phyloP scores from a whole-genome alignment of 768 basidiomycete species.

The Mycena metata region DNA sequence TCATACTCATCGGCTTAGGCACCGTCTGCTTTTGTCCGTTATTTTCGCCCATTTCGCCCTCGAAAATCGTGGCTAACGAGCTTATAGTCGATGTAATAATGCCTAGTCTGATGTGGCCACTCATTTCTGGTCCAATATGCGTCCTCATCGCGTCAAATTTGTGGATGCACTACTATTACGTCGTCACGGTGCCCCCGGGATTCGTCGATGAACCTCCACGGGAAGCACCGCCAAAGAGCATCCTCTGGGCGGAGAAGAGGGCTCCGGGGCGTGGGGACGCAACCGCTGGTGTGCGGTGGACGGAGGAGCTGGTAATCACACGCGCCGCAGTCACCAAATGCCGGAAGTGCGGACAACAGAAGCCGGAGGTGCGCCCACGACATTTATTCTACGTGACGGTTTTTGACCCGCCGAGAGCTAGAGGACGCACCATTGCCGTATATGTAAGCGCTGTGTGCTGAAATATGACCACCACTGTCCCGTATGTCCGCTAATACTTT shows the following conservation, averaged over 20 bases:
- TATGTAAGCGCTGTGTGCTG: constrained; percentile 91
- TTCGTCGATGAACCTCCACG: constrained; percentile 72
- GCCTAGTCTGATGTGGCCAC: constrained; percentile 70
- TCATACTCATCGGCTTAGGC: constrained; percentile 77
- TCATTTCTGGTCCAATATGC: constrained; percentile 76
- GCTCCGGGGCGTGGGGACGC: constrained; percentile 43
- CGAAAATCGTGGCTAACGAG: constrained; percentile 1
- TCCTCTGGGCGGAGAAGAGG: constrained; percentile 69
- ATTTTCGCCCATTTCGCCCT: background rate
- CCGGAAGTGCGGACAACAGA: constrained; percentile 72
- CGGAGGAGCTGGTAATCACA: constrained; percentile 61
- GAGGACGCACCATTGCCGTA: constrained; percentile 94
- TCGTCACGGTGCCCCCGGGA: constrained; percentile 84
- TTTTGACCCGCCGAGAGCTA: constrained; percentile 45
- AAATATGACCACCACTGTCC: constrained; percentile 95
- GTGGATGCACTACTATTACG: constrained; percentile 87
- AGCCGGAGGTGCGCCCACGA: constrained; percentile 71
- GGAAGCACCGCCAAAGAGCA: constrained; percentile 49
- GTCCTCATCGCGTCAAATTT: constrained; percentile 84
- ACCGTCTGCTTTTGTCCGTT: constrained; percentile 85
- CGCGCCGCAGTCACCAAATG: constrained; percentile 72
- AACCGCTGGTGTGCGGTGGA: constrained; percentile 63
- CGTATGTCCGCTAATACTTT: constrained; percentile 60
- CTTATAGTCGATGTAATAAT: constrained; percentile 82
- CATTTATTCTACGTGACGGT: background rate